phyloP scores from a whole-genome alignment of 2,329 filamentous ascomycete species.

The Lecanicillium sp. region DNA sequence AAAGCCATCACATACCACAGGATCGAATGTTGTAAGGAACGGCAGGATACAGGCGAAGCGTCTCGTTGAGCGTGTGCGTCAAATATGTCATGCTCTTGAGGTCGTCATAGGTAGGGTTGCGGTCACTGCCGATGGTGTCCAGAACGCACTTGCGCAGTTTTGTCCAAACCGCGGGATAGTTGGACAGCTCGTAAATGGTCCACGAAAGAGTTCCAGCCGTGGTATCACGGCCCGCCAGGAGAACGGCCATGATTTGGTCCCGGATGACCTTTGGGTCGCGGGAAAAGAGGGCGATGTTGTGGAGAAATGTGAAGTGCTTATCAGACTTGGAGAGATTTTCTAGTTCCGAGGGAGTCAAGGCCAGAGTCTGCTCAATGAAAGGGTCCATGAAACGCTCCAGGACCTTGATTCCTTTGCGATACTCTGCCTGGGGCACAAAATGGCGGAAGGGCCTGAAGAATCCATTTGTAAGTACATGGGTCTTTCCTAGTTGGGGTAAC shows the following conservation, averaged over 20 bases:
- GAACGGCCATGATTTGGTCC: constrained; percentile 67
- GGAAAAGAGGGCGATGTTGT: constrained; percentile 65
- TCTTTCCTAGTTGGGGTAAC: too few species aligned
- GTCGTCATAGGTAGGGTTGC: constrained; percentile 65
- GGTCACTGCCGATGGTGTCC: constrained; percentile 53
- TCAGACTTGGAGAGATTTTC: constrained; percentile 61
- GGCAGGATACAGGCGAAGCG: constrained; percentile 66
- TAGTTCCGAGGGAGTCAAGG: constrained; percentile 55
- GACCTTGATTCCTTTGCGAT: constrained; percentile 52
- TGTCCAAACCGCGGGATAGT: constrained; percentile 57
- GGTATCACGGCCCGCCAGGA: constrained; percentile 81
- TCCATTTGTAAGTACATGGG: too few species aligned
- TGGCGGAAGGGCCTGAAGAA: constrained; percentile 45
- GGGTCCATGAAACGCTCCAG: constrained; percentile 64
- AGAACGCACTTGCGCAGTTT: constrained; percentile 70
- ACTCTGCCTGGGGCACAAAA: constrained; percentile 51
- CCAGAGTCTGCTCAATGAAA: constrained; percentile 60
- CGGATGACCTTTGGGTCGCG: constrained; percentile 55
- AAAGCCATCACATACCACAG: constrained; percentile 55
- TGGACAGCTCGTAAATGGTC: constrained; percentile 73
- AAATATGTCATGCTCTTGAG: constrained; percentile 86
- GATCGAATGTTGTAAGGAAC: constrained; percentile 75
- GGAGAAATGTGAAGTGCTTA: constrained; percentile 66
- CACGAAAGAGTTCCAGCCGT: constrained; percentile 77
- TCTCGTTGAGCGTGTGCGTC: constrained; percentile 66